A percentile compares a stretch with the other conserved stretches of the same genome.
Conservation (phyloP, 2,329 filamentous ascomycete species). For the Hymenoscyphus fructigenus region DNA sequence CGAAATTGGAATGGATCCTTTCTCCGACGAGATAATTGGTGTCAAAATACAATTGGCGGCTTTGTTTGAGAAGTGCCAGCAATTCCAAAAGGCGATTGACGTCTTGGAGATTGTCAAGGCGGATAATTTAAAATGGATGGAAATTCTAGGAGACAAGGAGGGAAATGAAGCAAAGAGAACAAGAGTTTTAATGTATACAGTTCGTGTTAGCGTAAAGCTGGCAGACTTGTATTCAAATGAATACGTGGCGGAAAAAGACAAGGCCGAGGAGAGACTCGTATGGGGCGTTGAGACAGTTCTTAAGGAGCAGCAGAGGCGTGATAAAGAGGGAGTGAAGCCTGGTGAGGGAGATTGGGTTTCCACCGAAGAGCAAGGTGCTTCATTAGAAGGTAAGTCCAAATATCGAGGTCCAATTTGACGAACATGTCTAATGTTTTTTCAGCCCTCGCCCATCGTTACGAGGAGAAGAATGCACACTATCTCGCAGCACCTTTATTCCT, state of each 20-base stretch:
- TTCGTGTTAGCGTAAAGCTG: conserved; percentile 79
- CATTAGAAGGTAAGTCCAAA: conserved; percentile 59
- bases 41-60: conserved; percentile 79
- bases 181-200: conserved; percentile 68
- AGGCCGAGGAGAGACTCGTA: conserved; percentile 71
- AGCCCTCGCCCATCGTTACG: conserved; percentile 77
- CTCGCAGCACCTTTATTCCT: conserved; percentile 84
- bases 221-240: conserved; percentile 78
- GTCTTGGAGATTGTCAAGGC: conserved; percentile 73
- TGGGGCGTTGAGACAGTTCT: conserved; percentile 81
- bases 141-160: conserved; percentile 53
- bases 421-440: conserved; percentile 34
- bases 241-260: conserved; percentile 70
- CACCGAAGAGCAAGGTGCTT: conserved; percentile 69
- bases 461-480: conserved; percentile 70
- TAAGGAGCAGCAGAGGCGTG: conserved; percentile 60
- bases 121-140: conserved; percentile 66
- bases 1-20: conserved; percentile 77
- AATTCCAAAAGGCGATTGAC: conserved; percentile 68
- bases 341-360: conserved; percentile 72
- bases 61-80: conserved; percentile 75
- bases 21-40: conserved; percentile 87
- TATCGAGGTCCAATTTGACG: neutral
- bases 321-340: conserved; percentile 65
- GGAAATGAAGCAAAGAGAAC: conserved; percentile 50